Evolutionary conservation across 164 flowering plant genomes (phyloP), one percentile per base, ranked within the genome.

Genomic region (Paratinospora sagittata): DNA sequence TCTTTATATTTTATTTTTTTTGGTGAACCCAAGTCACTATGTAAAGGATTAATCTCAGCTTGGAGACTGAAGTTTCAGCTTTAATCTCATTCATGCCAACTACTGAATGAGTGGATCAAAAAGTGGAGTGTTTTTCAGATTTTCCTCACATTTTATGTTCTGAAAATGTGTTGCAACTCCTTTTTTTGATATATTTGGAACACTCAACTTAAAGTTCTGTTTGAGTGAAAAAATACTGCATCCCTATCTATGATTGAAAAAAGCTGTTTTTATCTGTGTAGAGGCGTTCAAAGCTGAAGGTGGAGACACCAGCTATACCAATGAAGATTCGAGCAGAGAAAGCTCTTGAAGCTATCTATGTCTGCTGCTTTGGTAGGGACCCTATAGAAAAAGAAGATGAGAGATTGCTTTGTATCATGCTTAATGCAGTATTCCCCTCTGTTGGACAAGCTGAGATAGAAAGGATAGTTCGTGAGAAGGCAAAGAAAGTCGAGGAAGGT

Each of bases 251-350:
- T 55, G 21, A 64, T 72, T 66, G 33, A 39, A 34, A 17, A 60
- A 23, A 43, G 16, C 47, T n/a, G 33, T 34, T 27, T 69, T 63
- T 27, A 58, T 30, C 9, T 84, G 79, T n/a, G n/a, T 85, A 94
- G 98, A 89, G 85, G 69, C 80, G 95, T 39, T 74, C 85, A 55
- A 90, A 86, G 78, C 33, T 81, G 58, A 89, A 80, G 23, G 80
- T 69, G 27, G 75, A 82, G 2, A 66, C 82, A 3, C 90, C 97
- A 6, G 80, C 37, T 30, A 84, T 94, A 45, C 92, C 97, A 19
- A 90, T 94, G 95, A 90, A 81, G 74, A 27, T 82, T 69, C 84
- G 97, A 71, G 97, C 81, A 0, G 97, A 89, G 83, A 94, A 94
- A 80, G 92, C 98, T 43, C 86, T 92, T 52, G 97, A 92, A 65